Evolutionary conservation across 345 rosid genomes (phyloP).

Genomic region (Clausena lansium): DNA sequence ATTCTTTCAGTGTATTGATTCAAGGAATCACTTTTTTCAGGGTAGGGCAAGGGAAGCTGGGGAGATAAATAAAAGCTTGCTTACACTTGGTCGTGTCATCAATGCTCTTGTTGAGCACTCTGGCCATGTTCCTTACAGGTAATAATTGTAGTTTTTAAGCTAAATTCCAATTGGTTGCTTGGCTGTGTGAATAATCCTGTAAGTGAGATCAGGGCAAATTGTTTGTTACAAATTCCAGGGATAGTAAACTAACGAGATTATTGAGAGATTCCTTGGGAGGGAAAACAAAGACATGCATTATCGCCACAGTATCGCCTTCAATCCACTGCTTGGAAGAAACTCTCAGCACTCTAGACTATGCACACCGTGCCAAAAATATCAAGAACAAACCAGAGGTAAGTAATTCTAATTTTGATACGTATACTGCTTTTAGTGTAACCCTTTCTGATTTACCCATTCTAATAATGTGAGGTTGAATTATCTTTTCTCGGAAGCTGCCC

Average conservation of each 20-base stretch:
- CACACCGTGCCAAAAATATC: conserved; percentile 98
- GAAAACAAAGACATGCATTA: conserved; percentile 96
- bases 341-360: conserved; percentile 94
- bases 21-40: conserved; percentile 45
- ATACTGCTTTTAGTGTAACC: background rate
- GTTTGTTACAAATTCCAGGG: conserved; percentile 52
- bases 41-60: conserved; percentile 99
- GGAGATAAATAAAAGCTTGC: conserved; percentile 97
- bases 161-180: background rate
- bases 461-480: conserved; percentile 12
- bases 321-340: conserved; percentile 96
- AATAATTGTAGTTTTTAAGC: conserved; percentile 2
- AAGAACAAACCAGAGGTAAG: conserved; percentile 97
- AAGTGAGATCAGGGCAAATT: conserved; percentile 11
- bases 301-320: conserved; percentile 96
- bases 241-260: conserved; percentile 92
- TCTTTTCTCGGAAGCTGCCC: conserved; percentile 11
- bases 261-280: conserved; percentile 99
- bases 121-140: conserved; percentile 98
- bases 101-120: conserved; percentile 98
- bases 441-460: background rate
- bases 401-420: conserved; percentile 5
- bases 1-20: background rate
- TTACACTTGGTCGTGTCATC: conserved; percentile 96
- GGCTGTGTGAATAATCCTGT: background rate